Evolutionary conservation across 1,284 basidiomycete species (phyloP).

Genomic region (Coniferiporia weirii): DNA sequence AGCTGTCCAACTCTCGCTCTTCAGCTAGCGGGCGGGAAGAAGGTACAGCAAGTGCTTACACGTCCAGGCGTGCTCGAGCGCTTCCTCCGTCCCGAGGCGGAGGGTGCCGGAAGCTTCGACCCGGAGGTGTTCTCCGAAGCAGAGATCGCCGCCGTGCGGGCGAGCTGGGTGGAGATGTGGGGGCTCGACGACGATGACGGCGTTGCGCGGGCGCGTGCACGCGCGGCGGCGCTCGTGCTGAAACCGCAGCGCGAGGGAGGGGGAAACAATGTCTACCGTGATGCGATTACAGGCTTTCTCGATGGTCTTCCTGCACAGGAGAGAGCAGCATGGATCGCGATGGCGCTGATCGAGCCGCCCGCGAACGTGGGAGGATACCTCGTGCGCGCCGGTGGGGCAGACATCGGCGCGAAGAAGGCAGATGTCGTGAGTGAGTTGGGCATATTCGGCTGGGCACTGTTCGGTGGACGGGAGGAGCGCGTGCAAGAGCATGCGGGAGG

Average conservation of each 20-base stretch:
- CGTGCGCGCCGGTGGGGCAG: conserved; percentile 50
- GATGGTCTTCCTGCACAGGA: conserved; percentile 51
- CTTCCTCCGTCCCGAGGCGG: conserved; percentile 44
- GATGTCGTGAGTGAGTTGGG: conserved; percentile 91
- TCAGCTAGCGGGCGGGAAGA: conserved; percentile 94
- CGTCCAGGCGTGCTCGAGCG: conserved; percentile 69
- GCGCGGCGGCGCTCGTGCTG: conserved; percentile 66
- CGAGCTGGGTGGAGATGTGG: conserved; percentile 82
- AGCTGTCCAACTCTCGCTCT: conserved; percentile 91
- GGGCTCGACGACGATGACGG: conserved; percentile 55
- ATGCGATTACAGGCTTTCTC: conserved; percentile 76
- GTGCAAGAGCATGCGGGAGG: conserved; percentile 53
- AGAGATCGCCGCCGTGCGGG: conserved; percentile 48
- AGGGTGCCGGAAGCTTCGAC: conserved; percentile 37
- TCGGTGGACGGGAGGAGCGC: conserved; percentile 38
- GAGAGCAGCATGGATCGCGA: conserved; percentile 85
- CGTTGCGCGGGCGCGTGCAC: conserved; percentile 46
- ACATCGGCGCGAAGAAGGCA: conserved; percentile 37
- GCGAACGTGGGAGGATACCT: conserved; percentile 64
- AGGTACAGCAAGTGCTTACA: conserved; percentile 88
- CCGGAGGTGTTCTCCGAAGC: conserved; percentile 30
- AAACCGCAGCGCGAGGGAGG: conserved; percentile 98
- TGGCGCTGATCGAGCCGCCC: conserved; percentile 86
- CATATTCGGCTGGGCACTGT: conserved; percentile 86
- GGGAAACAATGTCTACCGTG: conserved; percentile 93